Conservation (phyloP, 1,284 basidiomycete genomes). For the Tilletiaria anomala region DNA sequence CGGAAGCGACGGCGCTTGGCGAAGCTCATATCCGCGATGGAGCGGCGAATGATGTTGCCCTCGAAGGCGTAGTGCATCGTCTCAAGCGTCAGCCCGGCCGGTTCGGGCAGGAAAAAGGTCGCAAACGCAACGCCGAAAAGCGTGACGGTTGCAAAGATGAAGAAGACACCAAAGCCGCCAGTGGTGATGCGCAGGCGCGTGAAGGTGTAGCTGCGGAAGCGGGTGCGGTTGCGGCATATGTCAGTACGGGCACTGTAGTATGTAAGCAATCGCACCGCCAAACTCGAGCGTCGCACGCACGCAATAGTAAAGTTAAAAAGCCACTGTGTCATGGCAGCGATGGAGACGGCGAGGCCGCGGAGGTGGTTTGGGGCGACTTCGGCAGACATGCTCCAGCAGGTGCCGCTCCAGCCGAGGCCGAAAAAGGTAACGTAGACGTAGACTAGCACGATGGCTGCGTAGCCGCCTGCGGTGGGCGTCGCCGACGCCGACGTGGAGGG, state of each 20-base stretch:
- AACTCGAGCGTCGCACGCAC: neutral
- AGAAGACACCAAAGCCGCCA: too few species aligned
- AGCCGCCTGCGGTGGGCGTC: too few species aligned
- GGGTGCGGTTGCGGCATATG: too few species aligned
- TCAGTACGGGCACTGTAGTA: neutral
- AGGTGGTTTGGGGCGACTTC: too few species aligned
- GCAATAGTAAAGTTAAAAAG: conserved; percentile 5
- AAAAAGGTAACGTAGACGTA: too few species aligned
- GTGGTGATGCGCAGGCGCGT: too few species aligned
- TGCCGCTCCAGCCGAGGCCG: conserved; percentile 12
- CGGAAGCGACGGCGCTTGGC: conserved; percentile 13
- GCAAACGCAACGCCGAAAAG: conserved; percentile 25
- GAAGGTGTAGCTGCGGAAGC: too few species aligned
- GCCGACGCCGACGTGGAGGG: too few species aligned
- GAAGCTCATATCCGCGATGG: conserved; percentile 18
- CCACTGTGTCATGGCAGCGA: too few species aligned
- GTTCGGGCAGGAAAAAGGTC: conserved; percentile 28
- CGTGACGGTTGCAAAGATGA: conserved; percentile 10
- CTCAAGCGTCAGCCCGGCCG: conserved; percentile 28
- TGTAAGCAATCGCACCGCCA: neutral
- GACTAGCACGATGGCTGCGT: too few species aligned
- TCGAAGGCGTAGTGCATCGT: conserved; percentile 25
- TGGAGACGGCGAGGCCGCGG: too few species aligned
- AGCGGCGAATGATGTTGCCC: conserved; percentile 25
- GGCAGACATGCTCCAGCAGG: conserved; percentile 16